These are phyloP conservation scores for Cystobasidium ongulense DNA, from an alignment of 768 basidiomycete species.

Conservation along the genomic window DNA sequence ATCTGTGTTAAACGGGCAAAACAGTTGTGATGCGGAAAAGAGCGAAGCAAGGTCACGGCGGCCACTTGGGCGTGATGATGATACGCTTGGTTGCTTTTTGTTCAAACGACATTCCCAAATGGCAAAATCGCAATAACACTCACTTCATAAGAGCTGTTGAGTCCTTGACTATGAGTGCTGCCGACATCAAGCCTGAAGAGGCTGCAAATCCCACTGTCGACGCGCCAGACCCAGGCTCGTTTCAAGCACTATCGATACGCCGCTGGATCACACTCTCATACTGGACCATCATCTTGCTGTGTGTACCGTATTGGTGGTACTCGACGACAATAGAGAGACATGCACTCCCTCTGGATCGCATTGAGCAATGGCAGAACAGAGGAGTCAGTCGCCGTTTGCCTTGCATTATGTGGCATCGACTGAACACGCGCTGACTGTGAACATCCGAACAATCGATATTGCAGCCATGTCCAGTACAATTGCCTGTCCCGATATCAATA, in stretches of 20 bases:
- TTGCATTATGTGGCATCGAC: background rate
- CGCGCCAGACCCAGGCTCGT: slow-evolving; percentile 10
- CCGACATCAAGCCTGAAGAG: background rate
- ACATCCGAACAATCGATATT: background rate
- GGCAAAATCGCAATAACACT: too few species aligned
- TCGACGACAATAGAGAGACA: slow-evolving; percentile 82
- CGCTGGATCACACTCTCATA: slow-evolving; percentile 60
- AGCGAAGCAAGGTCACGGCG: too few species aligned
- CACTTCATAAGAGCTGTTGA: too few species aligned
- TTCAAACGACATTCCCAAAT: too few species aligned
- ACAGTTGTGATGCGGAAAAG: too few species aligned
- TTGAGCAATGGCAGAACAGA: slow-evolving; percentile 48
- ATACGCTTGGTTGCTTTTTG: too few species aligned
- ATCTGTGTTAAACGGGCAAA: too few species aligned
- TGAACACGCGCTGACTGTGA: background rate
- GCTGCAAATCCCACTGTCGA: background rate
- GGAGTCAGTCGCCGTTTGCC: background rate
- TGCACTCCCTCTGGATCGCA: slow-evolving; percentile 58
- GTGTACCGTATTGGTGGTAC: slow-evolving; percentile 85
- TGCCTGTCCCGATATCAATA: slow-evolving; percentile 26
- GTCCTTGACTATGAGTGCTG: too few species aligned
- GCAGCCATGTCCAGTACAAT: background rate
- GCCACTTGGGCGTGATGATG: too few species aligned
- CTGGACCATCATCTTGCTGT: slow-evolving; percentile 66
- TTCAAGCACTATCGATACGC: slow-evolving; percentile 9